A percentile compares a stretch with the other conserved stretches of the same genome.
These are phyloP conservation scores for Magnaporthiopsis rhizophila DNA, from an alignment of 2,329 filamentous ascomycete species.

Conservation along the genomic window DNA sequence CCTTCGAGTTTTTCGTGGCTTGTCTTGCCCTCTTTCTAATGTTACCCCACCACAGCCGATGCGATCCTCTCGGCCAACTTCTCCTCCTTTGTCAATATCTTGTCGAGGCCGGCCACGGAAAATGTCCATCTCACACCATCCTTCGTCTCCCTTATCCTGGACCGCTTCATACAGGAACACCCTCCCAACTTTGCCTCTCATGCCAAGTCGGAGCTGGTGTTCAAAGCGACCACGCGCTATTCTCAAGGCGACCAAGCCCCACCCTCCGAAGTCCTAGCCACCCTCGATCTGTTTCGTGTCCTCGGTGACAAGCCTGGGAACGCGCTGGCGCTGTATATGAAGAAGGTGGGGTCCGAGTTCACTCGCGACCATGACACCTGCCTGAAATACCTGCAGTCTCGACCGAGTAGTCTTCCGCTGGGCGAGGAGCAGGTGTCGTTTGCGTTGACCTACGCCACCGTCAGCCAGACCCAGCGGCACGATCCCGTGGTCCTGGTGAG, in stretches of 20 bases:
- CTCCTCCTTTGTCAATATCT: conserved; percentile 65
- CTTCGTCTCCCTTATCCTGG: conserved; percentile 73
- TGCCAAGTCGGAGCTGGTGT: conserved; percentile 60
- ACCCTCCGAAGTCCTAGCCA: conserved; percentile 63
- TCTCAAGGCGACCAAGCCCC: conserved; percentile 53
- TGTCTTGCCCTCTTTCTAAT: neutral
- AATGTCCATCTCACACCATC: conserved; percentile 58
- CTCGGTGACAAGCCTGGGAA: conserved; percentile 51
- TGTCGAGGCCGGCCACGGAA: conserved; percentile 57
- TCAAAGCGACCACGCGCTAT: conserved; percentile 62
- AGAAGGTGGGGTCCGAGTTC: conserved; percentile 64
- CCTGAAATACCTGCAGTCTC: conserved; percentile 42
- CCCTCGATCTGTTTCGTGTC: conserved; percentile 60
- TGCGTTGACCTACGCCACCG: conserved; percentile 60
- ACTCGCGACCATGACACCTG: conserved; percentile 69
- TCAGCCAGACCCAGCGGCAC: conserved; percentile 48
- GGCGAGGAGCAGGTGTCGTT: conserved; percentile 76
- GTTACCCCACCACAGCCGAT: conserved; percentile 54
- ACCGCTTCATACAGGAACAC: conserved; percentile 80
- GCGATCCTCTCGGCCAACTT: conserved; percentile 81
- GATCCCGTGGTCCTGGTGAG: conserved; percentile 50
- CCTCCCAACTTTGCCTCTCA: conserved; percentile 77
- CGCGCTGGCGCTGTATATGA: conserved; percentile 58
- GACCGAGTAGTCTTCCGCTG: conserved; percentile 51
- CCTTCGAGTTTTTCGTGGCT: conserved; percentile 9